Evolutionary conservation across 1,284 basidiomycete species (phyloP).

Genomic region (Anthracocystis walkeri): DNA sequence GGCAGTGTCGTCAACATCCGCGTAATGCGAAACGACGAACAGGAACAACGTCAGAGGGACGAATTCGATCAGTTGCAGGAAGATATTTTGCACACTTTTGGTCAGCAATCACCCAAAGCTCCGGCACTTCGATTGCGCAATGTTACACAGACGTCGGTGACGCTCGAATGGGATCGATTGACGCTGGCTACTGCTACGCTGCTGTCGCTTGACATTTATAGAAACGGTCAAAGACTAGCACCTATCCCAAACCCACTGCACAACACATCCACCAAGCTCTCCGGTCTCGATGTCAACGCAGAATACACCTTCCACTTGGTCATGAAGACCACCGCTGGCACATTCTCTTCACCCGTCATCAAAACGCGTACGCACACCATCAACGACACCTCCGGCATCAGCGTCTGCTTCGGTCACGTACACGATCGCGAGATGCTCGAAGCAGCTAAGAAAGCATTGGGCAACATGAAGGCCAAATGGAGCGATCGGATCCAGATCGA

Average conservation of each 20-base stretch:
- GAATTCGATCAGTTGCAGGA: slow-evolving; percentile 67
- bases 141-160: slow-evolving; percentile 67
- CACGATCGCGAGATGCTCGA: slow-evolving; percentile 46
- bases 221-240: slow-evolving; percentile 65
- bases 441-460: slow-evolving; percentile 52
- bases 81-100: slow-evolving; percentile 65
- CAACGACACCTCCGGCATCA: slow-evolving; percentile 65
- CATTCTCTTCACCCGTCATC: slow-evolving; percentile 58
- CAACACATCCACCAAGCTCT: slow-evolving; percentile 67
- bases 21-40: slow-evolving; percentile 62
- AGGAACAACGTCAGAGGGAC: slow-evolving; percentile 58
- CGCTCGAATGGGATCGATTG: slow-evolving; percentile 67
- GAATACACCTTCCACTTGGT: slow-evolving; percentile 69
- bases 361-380: slow-evolving; percentile 64
- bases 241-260: slow-evolving; percentile 65
- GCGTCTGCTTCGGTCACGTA: slow-evolving; percentile 65
- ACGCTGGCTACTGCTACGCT: slow-evolving; percentile 61
- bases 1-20: slow-evolving; percentile 68
- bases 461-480: slow-evolving; percentile 72
- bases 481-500: slow-evolving; percentile 89
- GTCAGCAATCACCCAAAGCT: slow-evolving; percentile 57
- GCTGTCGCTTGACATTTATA: slow-evolving; percentile 65
- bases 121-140: slow-evolving; percentile 62
- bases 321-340: slow-evolving; percentile 65
- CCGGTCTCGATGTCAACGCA: slow-evolving; percentile 64